phyloP scores from a whole-genome alignment of 1,284 basidiomycete genomes.

The Trichosporon coremiiforme region DNA sequence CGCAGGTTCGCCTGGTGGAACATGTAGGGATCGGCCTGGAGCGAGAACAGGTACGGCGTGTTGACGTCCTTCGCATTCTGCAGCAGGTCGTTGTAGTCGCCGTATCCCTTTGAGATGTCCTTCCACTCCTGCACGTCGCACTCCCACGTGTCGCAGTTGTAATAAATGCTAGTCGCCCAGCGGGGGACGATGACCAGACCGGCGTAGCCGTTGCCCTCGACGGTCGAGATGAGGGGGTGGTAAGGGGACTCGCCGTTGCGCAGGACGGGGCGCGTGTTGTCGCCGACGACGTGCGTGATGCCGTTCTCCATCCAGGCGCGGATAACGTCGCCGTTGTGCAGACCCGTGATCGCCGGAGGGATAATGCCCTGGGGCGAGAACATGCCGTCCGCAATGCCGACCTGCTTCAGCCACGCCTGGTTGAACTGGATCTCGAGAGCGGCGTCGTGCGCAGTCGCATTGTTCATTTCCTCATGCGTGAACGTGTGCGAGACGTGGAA shows the following conservation, averaged over 20 bases:
- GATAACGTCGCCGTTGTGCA: slow-evolving; percentile 27
- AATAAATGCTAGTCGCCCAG: slow-evolving; percentile 24
- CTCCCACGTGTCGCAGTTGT: slow-evolving; percentile 26
- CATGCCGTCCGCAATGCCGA: slow-evolving; percentile 16
- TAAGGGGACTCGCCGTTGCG: slow-evolving; percentile 7
- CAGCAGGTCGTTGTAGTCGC: slow-evolving; percentile 22
- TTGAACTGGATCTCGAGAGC: slow-evolving; percentile 26
- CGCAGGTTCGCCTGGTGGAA: slow-evolving; percentile 30
- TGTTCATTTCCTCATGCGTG: slow-evolving; percentile 24
- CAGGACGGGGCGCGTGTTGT: slow-evolving; percentile 26
- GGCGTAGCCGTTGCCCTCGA: slow-evolving; percentile 20
- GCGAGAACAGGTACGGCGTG: slow-evolving; percentile 20
- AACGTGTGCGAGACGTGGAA: slow-evolving; percentile 26
- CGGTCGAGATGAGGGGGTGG: slow-evolving; percentile 20
- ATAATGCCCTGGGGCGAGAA: slow-evolving; percentile 23
- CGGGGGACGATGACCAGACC: slow-evolving; percentile 23
- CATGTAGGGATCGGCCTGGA: slow-evolving; percentile 26
- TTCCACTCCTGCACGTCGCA: slow-evolving; percentile 26
- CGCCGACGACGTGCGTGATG: slow-evolving; percentile 24
- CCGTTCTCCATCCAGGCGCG: slow-evolving; percentile 25
- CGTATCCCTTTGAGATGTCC: slow-evolving; percentile 18
- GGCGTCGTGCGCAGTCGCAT: slow-evolving; percentile 23
- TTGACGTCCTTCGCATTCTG: slow-evolving; percentile 17
- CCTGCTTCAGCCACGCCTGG: slow-evolving; percentile 24
- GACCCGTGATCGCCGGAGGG: slow-evolving; percentile 26